phyloP scores from a whole-genome alignment of 2,329 filamentous ascomycete genomes.

The Rhynchosporium agropyri region DNA sequence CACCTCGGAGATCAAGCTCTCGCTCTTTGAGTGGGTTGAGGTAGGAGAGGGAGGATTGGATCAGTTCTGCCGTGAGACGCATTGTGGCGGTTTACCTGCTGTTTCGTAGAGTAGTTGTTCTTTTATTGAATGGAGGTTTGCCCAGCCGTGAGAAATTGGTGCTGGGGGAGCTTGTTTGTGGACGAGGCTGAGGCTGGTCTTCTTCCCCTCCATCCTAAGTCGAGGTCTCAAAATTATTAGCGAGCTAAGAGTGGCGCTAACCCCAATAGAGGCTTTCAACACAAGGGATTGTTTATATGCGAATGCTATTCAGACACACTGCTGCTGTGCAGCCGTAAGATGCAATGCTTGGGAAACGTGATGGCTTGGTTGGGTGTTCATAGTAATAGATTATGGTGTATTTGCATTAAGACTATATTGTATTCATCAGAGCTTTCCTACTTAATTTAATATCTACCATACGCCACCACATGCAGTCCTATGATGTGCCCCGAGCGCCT shows the following conservation, averaged over 20 bases:
- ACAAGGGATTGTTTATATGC: conserved; percentile 15
- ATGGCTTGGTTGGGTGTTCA: neutral
- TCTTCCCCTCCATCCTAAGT: conserved; percentile 13
- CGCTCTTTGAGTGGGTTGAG: conserved; percentile 98
- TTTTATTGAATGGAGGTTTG: neutral
- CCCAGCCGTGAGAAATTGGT: conserved; percentile 12
- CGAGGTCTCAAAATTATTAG: conserved; percentile 20
- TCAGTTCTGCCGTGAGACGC: conserved; percentile 94
- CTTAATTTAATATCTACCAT: conserved; percentile 5
- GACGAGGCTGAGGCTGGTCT: conserved; percentile 26
- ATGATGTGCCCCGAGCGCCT: conserved; percentile 17
- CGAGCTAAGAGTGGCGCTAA: conserved; percentile 24
- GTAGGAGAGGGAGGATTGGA: conserved; percentile 93
- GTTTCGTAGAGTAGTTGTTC: conserved; percentile 6
- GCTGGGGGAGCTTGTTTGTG: conserved; percentile 11
- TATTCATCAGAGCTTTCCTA: neutral
- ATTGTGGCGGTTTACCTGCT: conserved; percentile 52
- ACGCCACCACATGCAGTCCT: conserved; percentile 19
- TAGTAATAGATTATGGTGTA: conserved; percentile 13
- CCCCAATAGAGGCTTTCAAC: conserved; percentile 17
- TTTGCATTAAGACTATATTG: neutral
- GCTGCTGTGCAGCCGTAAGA: neutral
- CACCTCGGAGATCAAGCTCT: conserved; percentile 99
- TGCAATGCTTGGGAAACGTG: neutral
- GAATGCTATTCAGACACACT: neutral